These are phyloP conservation scores for Penicillium steckii DNA, from an alignment of 495 filamentous ascomycete genomes.

Conservation along the genomic window DNA sequence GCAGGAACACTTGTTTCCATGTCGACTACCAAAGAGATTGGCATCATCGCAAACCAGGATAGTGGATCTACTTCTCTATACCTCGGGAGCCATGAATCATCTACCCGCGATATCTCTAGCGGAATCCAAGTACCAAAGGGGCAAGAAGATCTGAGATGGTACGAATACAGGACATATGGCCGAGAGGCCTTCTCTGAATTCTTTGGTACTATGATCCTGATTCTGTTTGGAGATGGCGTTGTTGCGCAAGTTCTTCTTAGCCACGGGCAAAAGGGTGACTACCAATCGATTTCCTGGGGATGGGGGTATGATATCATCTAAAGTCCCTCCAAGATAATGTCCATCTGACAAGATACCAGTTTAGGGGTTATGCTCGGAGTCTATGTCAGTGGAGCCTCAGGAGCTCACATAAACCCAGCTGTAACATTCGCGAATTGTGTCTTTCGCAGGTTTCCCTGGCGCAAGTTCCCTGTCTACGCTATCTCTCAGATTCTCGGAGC, in stretches of 20 bases:
- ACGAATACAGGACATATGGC: conserved; percentile 40
- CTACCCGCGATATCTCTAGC: conserved; percentile 12
- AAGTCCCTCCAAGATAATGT: neutral
- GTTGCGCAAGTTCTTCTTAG: conserved; percentile 61
- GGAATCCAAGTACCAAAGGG: conserved; percentile 5
- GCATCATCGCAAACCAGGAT: conserved; percentile 7
- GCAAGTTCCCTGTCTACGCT: conserved; percentile 53
- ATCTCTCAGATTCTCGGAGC: conserved; percentile 55
- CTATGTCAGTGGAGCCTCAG: conserved; percentile 57
- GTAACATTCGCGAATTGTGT: conserved; percentile 64
- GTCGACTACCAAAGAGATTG: conserved; percentile 16
- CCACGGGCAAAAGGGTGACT: conserved; percentile 47
- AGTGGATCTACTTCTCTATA: conserved; percentile 21
- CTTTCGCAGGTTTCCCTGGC: conserved; percentile 62
- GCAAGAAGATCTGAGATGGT: conserved; percentile 49
- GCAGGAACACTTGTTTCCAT: conserved; percentile 10
- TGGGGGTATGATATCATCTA: conserved; percentile 50
- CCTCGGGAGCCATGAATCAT: conserved; percentile 11
- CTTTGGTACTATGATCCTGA: conserved; percentile 60
- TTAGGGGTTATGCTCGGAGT: conserved; percentile 66
- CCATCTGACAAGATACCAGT: conserved; percentile 9
- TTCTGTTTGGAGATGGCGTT: conserved; percentile 62
- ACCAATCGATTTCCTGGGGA: conserved; percentile 62
- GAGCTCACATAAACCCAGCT: conserved; percentile 65
- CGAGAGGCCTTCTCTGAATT: conserved; percentile 62